Conservation (phyloP, 2,329 filamentous ascomycete species). For the Pseudogymnoascus sp. region DNA sequence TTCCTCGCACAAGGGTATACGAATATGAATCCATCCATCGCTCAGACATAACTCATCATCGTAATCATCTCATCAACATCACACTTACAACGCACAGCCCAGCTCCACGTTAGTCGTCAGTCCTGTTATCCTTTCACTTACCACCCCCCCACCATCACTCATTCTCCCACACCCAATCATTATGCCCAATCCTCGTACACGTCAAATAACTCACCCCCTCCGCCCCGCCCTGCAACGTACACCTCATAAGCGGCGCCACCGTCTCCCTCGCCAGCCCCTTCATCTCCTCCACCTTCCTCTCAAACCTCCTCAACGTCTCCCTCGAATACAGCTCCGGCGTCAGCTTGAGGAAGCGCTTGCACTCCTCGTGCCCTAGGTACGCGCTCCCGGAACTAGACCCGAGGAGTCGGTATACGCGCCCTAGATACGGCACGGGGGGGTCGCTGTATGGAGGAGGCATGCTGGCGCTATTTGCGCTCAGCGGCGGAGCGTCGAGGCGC, state of each 20-base stretch:
- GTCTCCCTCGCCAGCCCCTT: conserved; percentile 75
- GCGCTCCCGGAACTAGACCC: conserved; percentile 52
- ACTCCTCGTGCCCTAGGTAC: conserved; percentile 78
- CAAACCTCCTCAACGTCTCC: conserved; percentile 79
- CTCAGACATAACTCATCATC: conserved; percentile 5
- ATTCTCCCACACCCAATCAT: conserved; percentile 51
- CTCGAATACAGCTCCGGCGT: conserved; percentile 74
- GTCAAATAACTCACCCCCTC: conserved; percentile 53
- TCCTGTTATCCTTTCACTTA: neutral
- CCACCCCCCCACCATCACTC: neutral
- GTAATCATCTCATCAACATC: conserved; percentile 3
- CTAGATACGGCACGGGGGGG: conserved; percentile 50
- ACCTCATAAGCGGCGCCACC: conserved; percentile 79
- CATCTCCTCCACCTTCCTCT: conserved; percentile 79
- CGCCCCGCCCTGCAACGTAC: conserved; percentile 65
- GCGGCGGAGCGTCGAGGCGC: conserved; percentile 11
- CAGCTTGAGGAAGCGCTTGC: conserved; percentile 82
- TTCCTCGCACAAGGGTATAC: neutral
- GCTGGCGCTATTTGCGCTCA: conserved; percentile 26
- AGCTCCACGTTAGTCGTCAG: neutral
- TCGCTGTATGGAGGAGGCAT: conserved; percentile 29
- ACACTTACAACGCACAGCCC: neutral
- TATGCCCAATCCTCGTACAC: conserved; percentile 53
- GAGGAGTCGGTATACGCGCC: conserved; percentile 69
- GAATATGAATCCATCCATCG: conserved; percentile 3